Evolutionary conservation across 1,284 basidiomycete genomes (phyloP), one percentile per base, ranked within the genome.

Genomic region (Rhodotorula sp.): DNA sequence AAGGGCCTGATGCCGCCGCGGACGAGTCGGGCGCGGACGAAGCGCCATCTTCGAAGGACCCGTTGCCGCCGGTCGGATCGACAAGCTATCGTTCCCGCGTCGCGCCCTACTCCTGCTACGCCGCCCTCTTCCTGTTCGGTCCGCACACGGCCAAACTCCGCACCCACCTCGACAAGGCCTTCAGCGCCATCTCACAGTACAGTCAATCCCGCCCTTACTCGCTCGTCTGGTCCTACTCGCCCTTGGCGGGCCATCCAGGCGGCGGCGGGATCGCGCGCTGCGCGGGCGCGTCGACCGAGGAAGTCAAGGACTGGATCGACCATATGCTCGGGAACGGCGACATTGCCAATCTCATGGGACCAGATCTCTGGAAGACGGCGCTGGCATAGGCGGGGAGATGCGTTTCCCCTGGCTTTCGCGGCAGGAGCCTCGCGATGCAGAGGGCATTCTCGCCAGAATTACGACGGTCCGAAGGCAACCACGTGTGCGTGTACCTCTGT

Each of bases 81-180:
- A 70, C 64, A 56, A 81, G 84, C 8, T 83, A 93, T n/a, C 83
- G 80, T 18, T 84, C 88, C 37, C 85, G 85, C 56, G 84, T 93
- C 68, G 82, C 82, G 10, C 90, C 91, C 1, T 95, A 93, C 78
- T 86, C 87, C 3, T 93, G 91, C 80, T 95, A 93, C 78, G 93
- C 91, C 24, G 92, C 87, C 64, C 81, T 93, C 7, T 82, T 94
- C 70, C 83, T 95, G 57, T 86, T 84, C 72, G 93, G 92, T 2
- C 86, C 88, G 0, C 80, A 84, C 63, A 82, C 86, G 8, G 78
- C 82, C 57, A 76, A 74, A 4, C 79, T 87, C 6, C 82, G 89
- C 30, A 64, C 78, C 2, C 78, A 80, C 55, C 81, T 94, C 60
- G 79, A 79, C 26, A 79, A 73, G 22, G 80, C 84, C 71, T 91